These are phyloP conservation scores for Colletotrichum sp. DNA, from an alignment of 2,329 filamentous ascomycete species.

Conservation along the genomic window DNA sequence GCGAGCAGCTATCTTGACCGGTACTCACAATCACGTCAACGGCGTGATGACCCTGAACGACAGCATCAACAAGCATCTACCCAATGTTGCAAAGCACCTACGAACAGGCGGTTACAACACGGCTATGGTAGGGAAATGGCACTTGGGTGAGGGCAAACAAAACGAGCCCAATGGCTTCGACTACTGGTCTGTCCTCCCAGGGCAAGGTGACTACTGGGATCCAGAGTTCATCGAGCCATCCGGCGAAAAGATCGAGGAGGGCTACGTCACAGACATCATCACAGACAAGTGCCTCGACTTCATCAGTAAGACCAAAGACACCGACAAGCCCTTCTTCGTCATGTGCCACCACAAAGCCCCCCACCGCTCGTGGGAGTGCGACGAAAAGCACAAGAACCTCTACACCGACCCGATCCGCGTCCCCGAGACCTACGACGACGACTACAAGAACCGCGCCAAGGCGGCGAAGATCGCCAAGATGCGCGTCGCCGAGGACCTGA, in stretches of 20 bases:
- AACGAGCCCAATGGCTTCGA: constrained; percentile 56
- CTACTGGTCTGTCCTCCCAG: constrained; percentile 55
- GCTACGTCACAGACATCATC: constrained; percentile 58
- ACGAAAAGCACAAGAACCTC: constrained; percentile 51
- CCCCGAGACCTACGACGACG: constrained; percentile 57
- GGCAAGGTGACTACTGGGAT: constrained; percentile 58
- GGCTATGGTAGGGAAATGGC: constrained; percentile 60
- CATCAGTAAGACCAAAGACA: constrained; percentile 35
- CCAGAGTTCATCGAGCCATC: constrained; percentile 50
- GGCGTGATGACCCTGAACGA: constrained; percentile 53
- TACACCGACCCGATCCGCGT: constrained; percentile 51
- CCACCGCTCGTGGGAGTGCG: constrained; percentile 56
- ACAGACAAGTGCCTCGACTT: constrained; percentile 52
- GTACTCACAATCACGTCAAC: constrained; percentile 59
- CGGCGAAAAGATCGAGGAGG: constrained; percentile 34
- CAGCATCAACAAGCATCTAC: constrained; percentile 53
- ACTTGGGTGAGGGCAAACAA: constrained; percentile 50
- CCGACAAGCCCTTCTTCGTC: constrained; percentile 52
- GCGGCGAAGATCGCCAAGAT: constrained; percentile 56
- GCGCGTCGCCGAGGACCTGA: constrained; percentile 55
- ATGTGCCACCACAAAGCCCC: constrained; percentile 64
- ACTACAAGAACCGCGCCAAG: constrained; percentile 58
- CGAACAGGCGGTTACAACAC: constrained; percentile 52
- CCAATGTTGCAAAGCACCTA: constrained; percentile 57
- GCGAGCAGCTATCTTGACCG: constrained; percentile 52